These are phyloP conservation scores for Debaryomycetaceae sp. DNA, from an alignment of 1,139 yeast species.

Conservation along the genomic window DNA sequence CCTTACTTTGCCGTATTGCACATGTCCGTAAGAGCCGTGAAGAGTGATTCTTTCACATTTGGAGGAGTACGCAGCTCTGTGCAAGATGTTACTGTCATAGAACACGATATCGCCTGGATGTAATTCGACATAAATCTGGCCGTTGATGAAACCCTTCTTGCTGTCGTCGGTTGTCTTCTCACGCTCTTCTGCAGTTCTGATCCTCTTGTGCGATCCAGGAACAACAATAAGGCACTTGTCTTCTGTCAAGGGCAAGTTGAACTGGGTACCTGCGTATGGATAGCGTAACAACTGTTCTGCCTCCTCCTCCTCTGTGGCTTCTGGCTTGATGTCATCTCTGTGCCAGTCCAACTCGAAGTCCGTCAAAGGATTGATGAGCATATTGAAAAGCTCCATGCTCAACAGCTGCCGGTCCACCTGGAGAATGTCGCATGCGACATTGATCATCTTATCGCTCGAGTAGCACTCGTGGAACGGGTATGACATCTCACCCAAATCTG, in stretches of 20 bases:
- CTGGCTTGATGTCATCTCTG: constrained; percentile 52
- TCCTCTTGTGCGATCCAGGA: constrained; percentile 48
- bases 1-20: constrained; percentile 38
- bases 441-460: constrained; percentile 39
- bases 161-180: constrained; percentile 34
- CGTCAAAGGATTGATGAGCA: constrained; percentile 54
- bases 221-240: constrained; percentile 51
- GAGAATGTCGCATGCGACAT: constrained; percentile 43
- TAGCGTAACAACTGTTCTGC: constrained; percentile 32
- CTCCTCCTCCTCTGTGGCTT: constrained; percentile 47
- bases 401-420: constrained; percentile 35
- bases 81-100: constrained; percentile 52
- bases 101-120: constrained; percentile 55
- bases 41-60: constrained; percentile 42
- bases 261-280: constrained; percentile 54
- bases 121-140: constrained; percentile 42
- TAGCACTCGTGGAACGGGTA: constrained; percentile 44
- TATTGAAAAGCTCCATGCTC: constrained; percentile 53
- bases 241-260: constrained; percentile 49
- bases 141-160: constrained; percentile 36
- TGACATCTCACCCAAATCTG: constrained; percentile 40
- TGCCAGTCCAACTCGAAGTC: constrained; percentile 60
- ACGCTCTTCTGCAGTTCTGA: constrained; percentile 47
- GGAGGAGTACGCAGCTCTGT: constrained; percentile 46
- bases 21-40: constrained; percentile 55